Conservation (phyloP, 2,329 filamentous ascomycete species). For the Stemphylium lycopersici region DNA sequence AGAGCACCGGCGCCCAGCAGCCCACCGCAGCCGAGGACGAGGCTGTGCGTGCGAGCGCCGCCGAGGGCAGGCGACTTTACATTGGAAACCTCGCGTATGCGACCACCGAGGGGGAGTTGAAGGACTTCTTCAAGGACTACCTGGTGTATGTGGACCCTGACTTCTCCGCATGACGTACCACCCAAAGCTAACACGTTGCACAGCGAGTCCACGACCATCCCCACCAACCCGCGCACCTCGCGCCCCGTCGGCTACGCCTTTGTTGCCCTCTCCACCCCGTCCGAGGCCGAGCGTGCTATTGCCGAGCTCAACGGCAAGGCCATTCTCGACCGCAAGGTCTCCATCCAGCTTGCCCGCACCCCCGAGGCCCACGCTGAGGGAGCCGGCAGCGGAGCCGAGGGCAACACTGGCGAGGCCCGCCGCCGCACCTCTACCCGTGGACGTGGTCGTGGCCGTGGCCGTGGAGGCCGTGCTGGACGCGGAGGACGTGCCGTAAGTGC, state of each 20-base stretch:
- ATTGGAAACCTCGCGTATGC: constrained; percentile 99
- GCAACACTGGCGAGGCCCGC: constrained; percentile 68
- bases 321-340: constrained; percentile 98
- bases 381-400: constrained; percentile 74
- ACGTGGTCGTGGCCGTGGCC: constrained; percentile 64
- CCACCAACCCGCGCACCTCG: constrained; percentile 98
- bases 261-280: constrained; percentile 93
- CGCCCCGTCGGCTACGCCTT: constrained; percentile 99
- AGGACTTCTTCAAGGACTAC: constrained; percentile 99
- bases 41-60: constrained; percentile 93
- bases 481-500: constrained; percentile 71
- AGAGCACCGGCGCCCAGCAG: constrained; percentile 62
- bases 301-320: constrained; percentile 92
- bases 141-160: constrained; percentile 78
- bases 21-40: constrained; percentile 80
- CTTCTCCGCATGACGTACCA: constrained; percentile 23
- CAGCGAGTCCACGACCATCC: constrained; percentile 98
- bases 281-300: constrained; percentile 95
- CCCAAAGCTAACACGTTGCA: constrained; percentile 33
- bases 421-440: constrained; percentile 63
- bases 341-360: constrained; percentile 97
- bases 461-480: constrained; percentile 64
- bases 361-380: constrained; percentile 83
- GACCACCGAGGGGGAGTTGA: constrained; percentile 99
- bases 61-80: constrained; percentile 98